Evolutionary conservation across 2,329 filamentous ascomycete genomes (phyloP), one percentile per base, ranked within the genome.

Genomic region (Xylaria sp.): DNA sequence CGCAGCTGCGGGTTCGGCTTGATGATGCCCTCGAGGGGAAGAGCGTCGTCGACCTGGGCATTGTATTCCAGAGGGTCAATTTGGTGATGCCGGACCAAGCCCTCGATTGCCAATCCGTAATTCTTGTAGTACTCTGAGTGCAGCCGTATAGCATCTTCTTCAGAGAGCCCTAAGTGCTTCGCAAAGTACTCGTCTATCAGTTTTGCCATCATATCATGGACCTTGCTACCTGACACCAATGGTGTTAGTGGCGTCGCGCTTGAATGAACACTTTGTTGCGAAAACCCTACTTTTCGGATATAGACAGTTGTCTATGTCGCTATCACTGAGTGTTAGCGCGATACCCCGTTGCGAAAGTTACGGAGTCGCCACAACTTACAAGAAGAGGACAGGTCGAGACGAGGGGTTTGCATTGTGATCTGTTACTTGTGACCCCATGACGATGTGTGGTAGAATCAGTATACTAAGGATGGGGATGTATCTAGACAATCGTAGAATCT

Each of bases 241-340:
- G 52, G 9, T 20, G 71, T 76, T 69, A 79, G 75, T 33, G 25
- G 10, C 3, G 23, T 33, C 12, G 18, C 13, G n/a, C 51, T 48
- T 52, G 41, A 18, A n/a, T 23, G 15, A 31, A 33, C 13, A 12
- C 36, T 28, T 33, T 13, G 20, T 56, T 56, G 33, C 2, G 48
- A 49, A 51, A 62, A 54, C 79, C 87, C 81, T 78, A 94, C 93
- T 94, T 82, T 91, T 94, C 0, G 94, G 90, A 78, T 98, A 98
- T 65, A 98, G 88, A 82, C 97, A 99, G 79, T 99, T 99, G 85
- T 99, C 96, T 78, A 99, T 98, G 79, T 99, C 96, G 78, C 98
- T 98, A 80, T 89, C 7, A 90, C 79, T 90, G 88, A 23, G 5
- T 46, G 64, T 80, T 62, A 80, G 74, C 33, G 41, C 52, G 62